These are phyloP conservation scores for Xylaria grammica DNA, from an alignment of 495 filamentous ascomycete genomes.

Conservation along the genomic window DNA sequence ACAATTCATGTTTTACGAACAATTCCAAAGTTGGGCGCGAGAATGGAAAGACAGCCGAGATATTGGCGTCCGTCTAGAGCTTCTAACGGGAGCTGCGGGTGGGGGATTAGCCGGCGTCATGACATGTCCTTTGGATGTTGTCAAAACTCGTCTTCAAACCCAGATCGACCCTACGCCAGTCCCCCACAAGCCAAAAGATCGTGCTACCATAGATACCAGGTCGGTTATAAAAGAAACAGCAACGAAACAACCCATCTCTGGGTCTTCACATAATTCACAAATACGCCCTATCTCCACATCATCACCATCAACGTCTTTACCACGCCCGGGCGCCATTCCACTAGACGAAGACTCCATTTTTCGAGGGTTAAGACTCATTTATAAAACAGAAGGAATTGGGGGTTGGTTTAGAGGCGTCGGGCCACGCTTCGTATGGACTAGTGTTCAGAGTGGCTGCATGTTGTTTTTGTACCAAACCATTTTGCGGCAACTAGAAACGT, in stretches of 20 bases:
- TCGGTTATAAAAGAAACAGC: conserved; percentile 26
- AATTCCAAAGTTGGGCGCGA: conserved; percentile 82
- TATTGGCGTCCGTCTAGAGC: conserved; percentile 83
- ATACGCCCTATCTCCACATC: conserved; percentile 81
- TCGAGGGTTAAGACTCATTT: conserved; percentile 84
- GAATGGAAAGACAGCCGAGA: conserved; percentile 70
- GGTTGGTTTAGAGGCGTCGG: conserved; percentile 97
- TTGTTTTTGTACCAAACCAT: conserved; percentile 92
- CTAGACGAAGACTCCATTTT: conserved; percentile 88
- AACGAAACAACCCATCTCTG: conserved; percentile 26
- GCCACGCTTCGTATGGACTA: conserved; percentile 94
- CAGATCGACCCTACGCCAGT: conserved; percentile 66
- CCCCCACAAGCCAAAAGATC: conserved; percentile 30
- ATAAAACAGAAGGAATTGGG: conserved; percentile 80
- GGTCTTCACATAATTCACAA: conserved; percentile 47
- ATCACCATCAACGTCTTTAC: conserved; percentile 78
- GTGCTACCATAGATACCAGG: conserved; percentile 21
- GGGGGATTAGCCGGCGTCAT: conserved; percentile 93
- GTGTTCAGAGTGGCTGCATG: conserved; percentile 96
- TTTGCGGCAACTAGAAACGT: conserved; percentile 71
- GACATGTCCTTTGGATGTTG: conserved; percentile 94
- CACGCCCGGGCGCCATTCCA: conserved; percentile 71
- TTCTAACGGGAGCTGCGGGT: conserved; percentile 87
- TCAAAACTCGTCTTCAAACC: conserved; percentile 97
- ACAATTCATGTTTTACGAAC: conserved; percentile 98